phyloP scores from a whole-genome alignment of 495 filamentous ascomycete species.

The Penicillium crystallinum region DNA sequence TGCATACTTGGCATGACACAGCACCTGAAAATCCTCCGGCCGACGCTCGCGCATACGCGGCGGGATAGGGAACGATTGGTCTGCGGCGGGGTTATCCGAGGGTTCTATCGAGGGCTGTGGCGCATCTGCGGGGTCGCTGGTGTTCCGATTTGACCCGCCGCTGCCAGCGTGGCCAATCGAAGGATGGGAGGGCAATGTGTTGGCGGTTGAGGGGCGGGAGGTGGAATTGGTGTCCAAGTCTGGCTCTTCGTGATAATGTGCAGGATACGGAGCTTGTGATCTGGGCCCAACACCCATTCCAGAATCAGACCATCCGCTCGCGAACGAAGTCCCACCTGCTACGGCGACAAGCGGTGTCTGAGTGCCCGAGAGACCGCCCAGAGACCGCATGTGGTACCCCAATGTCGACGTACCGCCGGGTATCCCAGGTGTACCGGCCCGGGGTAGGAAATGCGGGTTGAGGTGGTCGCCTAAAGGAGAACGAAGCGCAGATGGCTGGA shows the following conservation, averaged over 20 bases:
- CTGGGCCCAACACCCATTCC: slow-evolving; percentile 19
- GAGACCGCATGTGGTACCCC: slow-evolving; percentile 78
- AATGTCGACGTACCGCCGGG: slow-evolving; percentile 84
- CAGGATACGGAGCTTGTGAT: slow-evolving; percentile 10
- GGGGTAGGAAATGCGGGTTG: slow-evolving; percentile 57
- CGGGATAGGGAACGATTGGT: slow-evolving; percentile 25
- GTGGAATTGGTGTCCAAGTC: slow-evolving; percentile 33
- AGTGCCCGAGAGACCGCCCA: slow-evolving; percentile 69
- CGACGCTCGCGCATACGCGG: slow-evolving; percentile 38
- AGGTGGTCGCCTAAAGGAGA: slow-evolving; percentile 50
- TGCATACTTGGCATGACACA: slow-evolving; percentile 81
- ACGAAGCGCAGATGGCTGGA: slow-evolving; percentile 33
- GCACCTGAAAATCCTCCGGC: slow-evolving; percentile 72
- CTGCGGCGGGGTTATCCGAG: slow-evolving; percentile 19
- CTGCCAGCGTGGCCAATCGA: slow-evolving; percentile 29
- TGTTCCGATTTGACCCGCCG: slow-evolving; percentile 22
- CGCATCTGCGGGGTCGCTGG: slow-evolving; percentile 14
- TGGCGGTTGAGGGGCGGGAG: slow-evolving; percentile 43
- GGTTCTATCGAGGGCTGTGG: slow-evolving; percentile 25
- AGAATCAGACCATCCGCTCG: slow-evolving; percentile 47
- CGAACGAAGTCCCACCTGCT: slow-evolving; percentile 60
- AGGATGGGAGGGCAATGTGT: slow-evolving; percentile 30
- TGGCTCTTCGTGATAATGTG: slow-evolving; percentile 20
- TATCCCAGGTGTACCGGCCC: slow-evolving; percentile 68
- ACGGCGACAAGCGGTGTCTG: slow-evolving; percentile 85